A percentile compares a stretch with the other conserved stretches of the same genome.
Conservation (phyloP, 108 stramenopile genomes). For the Discostella stelligeroides region DNA sequence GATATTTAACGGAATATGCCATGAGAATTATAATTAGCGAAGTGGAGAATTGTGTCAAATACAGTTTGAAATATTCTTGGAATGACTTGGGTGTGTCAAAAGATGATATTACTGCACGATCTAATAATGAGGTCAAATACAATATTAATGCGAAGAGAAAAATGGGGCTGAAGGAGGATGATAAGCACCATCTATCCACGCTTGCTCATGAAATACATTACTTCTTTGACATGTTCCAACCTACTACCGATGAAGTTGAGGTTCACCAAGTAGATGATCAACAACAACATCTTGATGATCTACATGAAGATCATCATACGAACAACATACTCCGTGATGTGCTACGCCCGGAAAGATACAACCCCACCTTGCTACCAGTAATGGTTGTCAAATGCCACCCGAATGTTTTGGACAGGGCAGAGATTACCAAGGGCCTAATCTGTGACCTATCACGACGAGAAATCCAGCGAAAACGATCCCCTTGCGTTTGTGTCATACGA, state of each 20-base stretch:
- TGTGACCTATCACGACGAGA: constrained; percentile 21
- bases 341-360: constrained; percentile 19
- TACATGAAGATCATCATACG: neutral
- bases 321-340: constrained; percentile 6
- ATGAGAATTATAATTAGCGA: constrained; percentile 10
- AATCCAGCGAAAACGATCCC: neutral
- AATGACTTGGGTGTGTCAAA: neutral
- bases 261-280: neutral
- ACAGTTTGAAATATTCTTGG: constrained; percentile 24
- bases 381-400: constrained; percentile 36
- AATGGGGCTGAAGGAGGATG: neutral
- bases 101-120: too few relatives aligned
- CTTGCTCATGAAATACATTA: constrained; percentile 3
- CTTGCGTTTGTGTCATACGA: constrained; percentile 34
- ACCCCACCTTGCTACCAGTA: constrained; percentile 37
- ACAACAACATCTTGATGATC: neutral
- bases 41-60: constrained; percentile 15
- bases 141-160: too few relatives aligned
- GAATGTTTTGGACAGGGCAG: constrained; percentile 37
- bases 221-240: constrained; percentile 44
- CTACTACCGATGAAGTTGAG: constrained; percentile 5
- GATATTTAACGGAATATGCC: constrained; percentile 23
- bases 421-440: constrained; percentile 20
- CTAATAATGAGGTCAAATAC: too few relatives aligned
- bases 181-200: neutral